phyloP scores from a whole-genome alignment of 2,329 filamentous ascomycete species.

The Paraconiothyrium sp. region DNA sequence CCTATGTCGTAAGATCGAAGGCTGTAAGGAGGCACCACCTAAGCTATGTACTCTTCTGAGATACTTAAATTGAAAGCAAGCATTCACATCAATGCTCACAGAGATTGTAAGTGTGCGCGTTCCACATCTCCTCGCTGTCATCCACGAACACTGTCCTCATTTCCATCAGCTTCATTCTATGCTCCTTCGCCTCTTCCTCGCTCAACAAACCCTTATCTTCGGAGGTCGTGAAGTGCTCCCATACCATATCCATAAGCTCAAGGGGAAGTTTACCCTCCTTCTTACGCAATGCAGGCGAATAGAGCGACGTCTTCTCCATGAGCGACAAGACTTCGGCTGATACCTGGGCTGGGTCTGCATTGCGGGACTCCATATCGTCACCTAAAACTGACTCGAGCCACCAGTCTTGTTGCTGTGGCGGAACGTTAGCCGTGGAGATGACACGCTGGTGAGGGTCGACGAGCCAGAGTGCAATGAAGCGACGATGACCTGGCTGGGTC shows the following conservation, averaged over 20 bases:
- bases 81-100: slow-evolving; percentile 3
- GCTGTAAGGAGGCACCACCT: too few relatives aligned
- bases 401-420: slow-evolving; percentile 61
- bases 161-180: slow-evolving; percentile 18
- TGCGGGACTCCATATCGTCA: neutral
- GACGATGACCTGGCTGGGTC: slow-evolving; percentile 62
- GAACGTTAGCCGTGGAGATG: slow-evolving; percentile 60
- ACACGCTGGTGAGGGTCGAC: slow-evolving; percentile 64
- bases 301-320: neutral
- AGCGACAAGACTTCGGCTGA: slow-evolving; percentile 1
- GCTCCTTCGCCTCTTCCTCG: slow-evolving; percentile 17
- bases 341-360: neutral
- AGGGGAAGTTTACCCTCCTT: slow-evolving; percentile 13
- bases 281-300: slow-evolving; percentile 25
- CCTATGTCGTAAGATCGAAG: too few relatives aligned
- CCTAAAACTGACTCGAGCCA: slow-evolving; percentile 12
- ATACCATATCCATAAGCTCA: slow-evolving; percentile 19
- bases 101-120: slow-evolving; percentile 4
- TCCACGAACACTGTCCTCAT: slow-evolving; percentile 11
- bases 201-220: slow-evolving; percentile 4
- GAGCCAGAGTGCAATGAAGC: slow-evolving; percentile 66
- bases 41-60: too few relatives aligned
- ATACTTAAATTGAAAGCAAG: too few relatives aligned
- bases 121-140: neutral
- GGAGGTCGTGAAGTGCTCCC: neutral